Evolutionary conservation across 192 early-diverging fungal genomes (phyloP), one percentile per base, ranked within the genome.

Genomic region (Linnemannia elongata): DNA sequence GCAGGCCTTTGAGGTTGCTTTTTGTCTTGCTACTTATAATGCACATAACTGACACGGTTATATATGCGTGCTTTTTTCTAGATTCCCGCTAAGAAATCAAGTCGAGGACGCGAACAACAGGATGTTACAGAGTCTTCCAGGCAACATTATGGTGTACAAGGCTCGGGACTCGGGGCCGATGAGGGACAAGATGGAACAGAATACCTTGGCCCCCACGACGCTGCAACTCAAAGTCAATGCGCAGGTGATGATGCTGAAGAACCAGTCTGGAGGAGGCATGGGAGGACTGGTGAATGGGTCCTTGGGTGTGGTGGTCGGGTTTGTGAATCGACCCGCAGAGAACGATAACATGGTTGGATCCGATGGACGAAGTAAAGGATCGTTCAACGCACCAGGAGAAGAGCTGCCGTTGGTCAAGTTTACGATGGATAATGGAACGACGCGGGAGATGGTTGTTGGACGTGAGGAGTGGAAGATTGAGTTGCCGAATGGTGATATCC

Each of bases 201-300:
- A 88, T 13, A 94, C 94, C 82, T 77, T 92, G 35, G 95, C 96
- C 2, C 96, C 94, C 0, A 77, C 81, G 6, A 66, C 71, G 33
- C 88, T 98, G 24, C 89, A 92, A 36, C 89, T 98, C 42, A 97
- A 97, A 89, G 33, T 88, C 18, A 82, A 90, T 72, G 94, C 96
- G 4, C 97, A 97, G 80, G 97, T 98, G 10, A 97, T 97, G 95
- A 87, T 98, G 71, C 78, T 95, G 27, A 94, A 94, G 75, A 95
- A 96, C 79, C 89, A 93, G 33, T 91, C 90, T 13, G 85, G 85
- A 38, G 80, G 79, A 4, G 76, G 83, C 5, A 9, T 70, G 5
- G 69, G 78, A 17, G 86, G 82, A 1, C 83, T 97, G 27, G 96
- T 97, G 71, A 97, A 97, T 82, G 96, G 96, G 39, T 93, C 92